Evolutionary conservation across 495 filamentous ascomycete genomes (phyloP).

Genomic region (Xylona heveae): DNA sequence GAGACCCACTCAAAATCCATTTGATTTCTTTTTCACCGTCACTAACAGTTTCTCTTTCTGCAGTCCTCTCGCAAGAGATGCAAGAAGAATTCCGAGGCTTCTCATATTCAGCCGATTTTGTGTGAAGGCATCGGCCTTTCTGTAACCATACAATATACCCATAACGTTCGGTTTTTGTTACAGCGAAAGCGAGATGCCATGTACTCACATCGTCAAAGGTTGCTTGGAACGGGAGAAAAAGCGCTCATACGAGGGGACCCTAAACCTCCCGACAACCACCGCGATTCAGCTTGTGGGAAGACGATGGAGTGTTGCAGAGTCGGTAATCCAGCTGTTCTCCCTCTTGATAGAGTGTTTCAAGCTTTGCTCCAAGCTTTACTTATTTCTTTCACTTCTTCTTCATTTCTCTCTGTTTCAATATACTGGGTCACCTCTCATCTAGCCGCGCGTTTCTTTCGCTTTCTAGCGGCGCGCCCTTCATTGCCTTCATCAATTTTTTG

Average conservation of each 20-base stretch:
- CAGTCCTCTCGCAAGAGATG: conserved; percentile 95
- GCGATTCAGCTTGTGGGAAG: not conserved
- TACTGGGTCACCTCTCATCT: too few species aligned
- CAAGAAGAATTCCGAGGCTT: conserved; percentile 99
- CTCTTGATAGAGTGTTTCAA: not conserved
- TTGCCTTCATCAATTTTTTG: too few species aligned
- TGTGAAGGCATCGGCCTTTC: conserved; percentile 11
- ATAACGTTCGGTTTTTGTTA: not conserved
- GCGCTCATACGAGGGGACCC: not conserved
- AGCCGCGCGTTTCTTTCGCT: too few species aligned
- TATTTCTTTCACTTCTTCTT: too few species aligned
- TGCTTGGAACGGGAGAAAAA: not conserved
- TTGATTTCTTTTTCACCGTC: not conserved
- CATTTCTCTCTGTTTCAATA: too few species aligned
- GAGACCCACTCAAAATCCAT: too few species aligned
- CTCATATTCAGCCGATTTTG: conserved; percentile 73
- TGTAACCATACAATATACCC: not conserved
- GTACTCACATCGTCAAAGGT: not conserved
- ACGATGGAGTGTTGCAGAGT: not conserved
- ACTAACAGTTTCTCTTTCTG: conserved; percentile 2
- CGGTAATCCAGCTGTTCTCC: not conserved
- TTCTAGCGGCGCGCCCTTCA: too few species aligned
- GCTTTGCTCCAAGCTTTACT: not conserved
- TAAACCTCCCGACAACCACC: too few species aligned
- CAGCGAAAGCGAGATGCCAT: not conserved